phyloP scores from a whole-genome alignment of 2,329 filamentous ascomycete genomes.

The Aureobasidium sp. region DNA sequence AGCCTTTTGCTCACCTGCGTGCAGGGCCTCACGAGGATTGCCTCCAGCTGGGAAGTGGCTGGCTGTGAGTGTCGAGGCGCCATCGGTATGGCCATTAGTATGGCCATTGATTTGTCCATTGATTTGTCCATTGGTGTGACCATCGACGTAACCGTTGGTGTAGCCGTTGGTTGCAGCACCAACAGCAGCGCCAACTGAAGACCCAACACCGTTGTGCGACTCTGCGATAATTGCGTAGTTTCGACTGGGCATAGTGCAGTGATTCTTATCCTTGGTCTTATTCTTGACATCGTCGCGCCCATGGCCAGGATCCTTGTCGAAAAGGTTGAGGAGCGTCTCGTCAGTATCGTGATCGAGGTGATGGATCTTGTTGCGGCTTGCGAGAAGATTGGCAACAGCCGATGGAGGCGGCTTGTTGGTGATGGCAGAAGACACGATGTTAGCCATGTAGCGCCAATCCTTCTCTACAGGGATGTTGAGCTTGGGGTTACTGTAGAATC shows the following conservation, averaged over 20 bases:
- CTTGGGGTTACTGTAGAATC: slow-evolving; percentile 57
- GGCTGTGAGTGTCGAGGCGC: not conserved
- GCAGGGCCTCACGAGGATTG: slow-evolving; percentile 60
- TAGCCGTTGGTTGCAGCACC: not conserved
- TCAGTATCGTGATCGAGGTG: slow-evolving; percentile 57
- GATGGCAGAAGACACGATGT: slow-evolving; percentile 58
- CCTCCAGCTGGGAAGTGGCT: slow-evolving; percentile 30
- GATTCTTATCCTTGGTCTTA: slow-evolving; percentile 67
- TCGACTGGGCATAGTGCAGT: slow-evolving; percentile 72
- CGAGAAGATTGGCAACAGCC: slow-evolving; percentile 58
- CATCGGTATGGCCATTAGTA: slow-evolving; percentile 18
- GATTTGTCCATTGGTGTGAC: slow-evolving; percentile 20
- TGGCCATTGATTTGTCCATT: slow-evolving; percentile 28
- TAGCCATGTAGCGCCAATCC: slow-evolving; percentile 58
- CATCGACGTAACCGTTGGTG: slow-evolving; percentile 20
- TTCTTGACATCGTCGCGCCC: slow-evolving; percentile 37
- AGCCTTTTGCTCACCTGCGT: slow-evolving; percentile 67
- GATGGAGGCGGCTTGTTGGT: slow-evolving; percentile 62
- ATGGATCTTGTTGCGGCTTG: slow-evolving; percentile 58
- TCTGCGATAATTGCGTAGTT: slow-evolving; percentile 60
- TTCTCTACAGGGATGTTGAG: slow-evolving; percentile 49
- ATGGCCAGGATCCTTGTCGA: slow-evolving; percentile 51
- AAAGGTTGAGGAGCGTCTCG: slow-evolving; percentile 57
- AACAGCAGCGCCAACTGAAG: not conserved
- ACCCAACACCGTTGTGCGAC: slow-evolving; percentile 25